phyloP scores from a whole-genome alignment of 2,329 filamentous ascomycete species.

The Alternaria sp. region DNA sequence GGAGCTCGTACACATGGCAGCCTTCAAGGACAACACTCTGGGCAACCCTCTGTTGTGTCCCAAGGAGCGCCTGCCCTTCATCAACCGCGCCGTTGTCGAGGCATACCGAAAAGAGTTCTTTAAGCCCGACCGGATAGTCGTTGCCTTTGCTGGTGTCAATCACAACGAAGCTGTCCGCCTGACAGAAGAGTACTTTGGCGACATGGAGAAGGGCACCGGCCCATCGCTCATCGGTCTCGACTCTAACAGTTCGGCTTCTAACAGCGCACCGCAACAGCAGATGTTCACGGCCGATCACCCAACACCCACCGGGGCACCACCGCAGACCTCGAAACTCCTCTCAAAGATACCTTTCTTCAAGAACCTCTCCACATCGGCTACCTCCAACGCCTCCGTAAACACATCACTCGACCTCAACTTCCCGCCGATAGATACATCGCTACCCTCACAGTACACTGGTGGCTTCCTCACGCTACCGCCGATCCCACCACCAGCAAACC shows the following conservation, averaged over 20 bases:
- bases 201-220: conserved; percentile 71
- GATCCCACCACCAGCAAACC: conserved; percentile 78
- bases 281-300: conserved; percentile 52
- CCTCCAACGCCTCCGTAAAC: conserved; percentile 62
- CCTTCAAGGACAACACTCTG: conserved; percentile 93
- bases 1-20: conserved; percentile 92
- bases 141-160: conserved; percentile 91
- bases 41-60: conserved; percentile 94
- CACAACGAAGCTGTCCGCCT: conserved; percentile 81
- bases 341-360: conserved; percentile 91
- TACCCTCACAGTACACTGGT: conserved; percentile 85
- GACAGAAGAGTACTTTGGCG: conserved; percentile 86
- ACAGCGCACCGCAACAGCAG: conserved; percentile 48
- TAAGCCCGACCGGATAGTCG: conserved; percentile 86
- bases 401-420: conserved; percentile 57
- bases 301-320: conserved; percentile 47
- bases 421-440: conserved; percentile 63
- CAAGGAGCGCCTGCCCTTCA: conserved; percentile 76
- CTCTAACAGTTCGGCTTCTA: conserved; percentile 23
- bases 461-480: conserved; percentile 87
- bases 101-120: conserved; percentile 86
- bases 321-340: conserved; percentile 70
- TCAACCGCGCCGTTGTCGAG: conserved; percentile 75
- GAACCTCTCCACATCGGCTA: conserved; percentile 78
- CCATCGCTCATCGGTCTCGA: conserved; percentile 50